Conservation (phyloP, 495 filamentous ascomycete species). For the Trichoderma erinaceum region DNA sequence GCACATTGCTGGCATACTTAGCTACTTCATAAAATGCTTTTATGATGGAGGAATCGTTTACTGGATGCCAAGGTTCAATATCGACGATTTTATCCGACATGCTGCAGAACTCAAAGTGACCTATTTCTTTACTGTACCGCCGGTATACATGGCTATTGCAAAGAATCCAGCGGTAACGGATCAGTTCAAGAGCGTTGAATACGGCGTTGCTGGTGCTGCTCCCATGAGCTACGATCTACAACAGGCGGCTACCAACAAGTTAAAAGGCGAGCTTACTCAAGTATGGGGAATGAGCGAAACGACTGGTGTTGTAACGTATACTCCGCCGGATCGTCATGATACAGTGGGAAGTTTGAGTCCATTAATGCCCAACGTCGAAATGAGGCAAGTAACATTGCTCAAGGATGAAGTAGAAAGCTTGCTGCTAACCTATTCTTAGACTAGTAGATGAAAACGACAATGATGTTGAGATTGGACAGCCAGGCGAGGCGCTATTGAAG, state of each 20-base stretch:
- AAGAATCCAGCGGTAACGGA: constrained; percentile 45
- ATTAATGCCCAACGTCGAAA: constrained; percentile 44
- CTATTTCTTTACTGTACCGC: constrained; percentile 45
- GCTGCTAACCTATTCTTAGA: constrained; percentile 35
- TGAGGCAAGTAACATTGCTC: not conserved
- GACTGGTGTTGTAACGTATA: constrained; percentile 26
- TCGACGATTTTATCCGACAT: constrained; percentile 38
- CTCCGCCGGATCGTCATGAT: constrained; percentile 20
- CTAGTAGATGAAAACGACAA: constrained; percentile 39
- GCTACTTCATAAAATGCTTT: constrained; percentile 36
- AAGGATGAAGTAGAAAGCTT: not conserved
- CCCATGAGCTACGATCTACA: constrained; percentile 37
- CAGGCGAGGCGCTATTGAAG: constrained; percentile 31
- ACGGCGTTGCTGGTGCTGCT: constrained; percentile 28
- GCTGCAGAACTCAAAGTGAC: constrained; percentile 40
- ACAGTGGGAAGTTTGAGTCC: constrained; percentile 25
- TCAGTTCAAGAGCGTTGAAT: constrained; percentile 31
- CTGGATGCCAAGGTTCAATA: constrained; percentile 47
- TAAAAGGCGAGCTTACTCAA: constrained; percentile 44
- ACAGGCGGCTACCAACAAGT: constrained; percentile 22
- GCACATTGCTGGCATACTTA: constrained; percentile 36
- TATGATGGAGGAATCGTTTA: constrained; percentile 39
- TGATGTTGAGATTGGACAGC: constrained; percentile 34
- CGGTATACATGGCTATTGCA: constrained; percentile 44
- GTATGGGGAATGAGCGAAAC: constrained; percentile 73